Conservation (phyloP, 1,284 basidiomycete genomes). For the Melampsora occidentalis region DNA sequence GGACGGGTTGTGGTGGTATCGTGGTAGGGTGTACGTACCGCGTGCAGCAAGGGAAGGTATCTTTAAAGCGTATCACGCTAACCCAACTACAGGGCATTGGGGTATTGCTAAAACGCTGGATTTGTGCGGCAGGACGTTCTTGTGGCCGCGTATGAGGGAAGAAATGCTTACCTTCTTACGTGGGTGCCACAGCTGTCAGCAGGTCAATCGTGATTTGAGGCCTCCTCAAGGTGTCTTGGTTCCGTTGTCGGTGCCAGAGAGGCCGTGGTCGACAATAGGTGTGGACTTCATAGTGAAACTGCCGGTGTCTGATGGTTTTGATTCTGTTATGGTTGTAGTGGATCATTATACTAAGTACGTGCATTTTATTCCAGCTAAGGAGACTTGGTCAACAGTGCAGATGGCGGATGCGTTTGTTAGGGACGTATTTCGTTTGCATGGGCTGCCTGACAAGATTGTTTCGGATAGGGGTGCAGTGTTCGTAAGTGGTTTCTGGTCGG, state of each 20-base stretch:
- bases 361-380: slow-evolving; percentile 50
- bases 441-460: slow-evolving; percentile 13
- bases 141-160: slow-evolving; percentile 4
- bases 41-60: neutral
- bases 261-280: slow-evolving; percentile 56
- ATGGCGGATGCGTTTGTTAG: neutral
- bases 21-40: neutral
- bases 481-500: too few species aligned
- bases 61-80: neutral
- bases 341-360: slow-evolving; percentile 57
- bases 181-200: slow-evolving; percentile 18
- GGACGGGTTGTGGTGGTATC: neutral
- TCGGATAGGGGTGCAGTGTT: neutral
- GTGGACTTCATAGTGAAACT: slow-evolving; percentile 59
- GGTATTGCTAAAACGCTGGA: neutral
- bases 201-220: neutral
- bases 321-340: slow-evolving; percentile 57
- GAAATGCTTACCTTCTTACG: slow-evolving; percentile 9
- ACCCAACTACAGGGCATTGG: neutral
- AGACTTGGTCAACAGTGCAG: neutral
- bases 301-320: slow-evolving; percentile 54
- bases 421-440: slow-evolving; percentile 23
- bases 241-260: slow-evolving; percentile 51
- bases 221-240: slow-evolving; percentile 53
- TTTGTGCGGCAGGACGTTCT: neutral